Conservation (phyloP, 1,284 basidiomycete genomes). For the Fomitopsis betulina region DNA sequence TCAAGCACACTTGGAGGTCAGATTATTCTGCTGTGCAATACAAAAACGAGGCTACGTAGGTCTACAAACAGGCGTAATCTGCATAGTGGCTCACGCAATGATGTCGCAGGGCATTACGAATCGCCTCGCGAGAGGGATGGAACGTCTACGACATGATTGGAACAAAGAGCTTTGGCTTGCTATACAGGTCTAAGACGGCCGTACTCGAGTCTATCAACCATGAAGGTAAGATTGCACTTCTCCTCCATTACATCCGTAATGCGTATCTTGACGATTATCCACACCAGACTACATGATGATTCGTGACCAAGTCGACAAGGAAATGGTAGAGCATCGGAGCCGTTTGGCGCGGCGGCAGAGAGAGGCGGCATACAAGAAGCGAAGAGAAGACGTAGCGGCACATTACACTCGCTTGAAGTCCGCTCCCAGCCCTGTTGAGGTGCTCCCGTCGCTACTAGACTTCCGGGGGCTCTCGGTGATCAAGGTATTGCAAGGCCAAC, state of each 20-base stretch:
- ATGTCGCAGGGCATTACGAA: slow-evolving; percentile 9
- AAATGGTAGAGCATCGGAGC: slow-evolving; percentile 12
- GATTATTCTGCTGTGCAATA: neutral
- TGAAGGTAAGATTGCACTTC: slow-evolving; percentile 10
- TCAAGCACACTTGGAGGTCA: slow-evolving; percentile 5
- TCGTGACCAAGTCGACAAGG: slow-evolving; percentile 7
- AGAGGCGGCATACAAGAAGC: slow-evolving; percentile 10
- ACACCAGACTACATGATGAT: slow-evolving; percentile 16
- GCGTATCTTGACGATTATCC: neutral
- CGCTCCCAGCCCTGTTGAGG: neutral
- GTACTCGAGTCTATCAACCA: slow-evolving; percentile 10
- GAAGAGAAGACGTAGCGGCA: slow-evolving; percentile 15
- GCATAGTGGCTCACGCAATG: neutral
- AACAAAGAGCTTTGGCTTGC: slow-evolving; percentile 11
- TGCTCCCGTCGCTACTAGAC: slow-evolving; percentile 37
- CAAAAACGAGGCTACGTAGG: slow-evolving; percentile 11
- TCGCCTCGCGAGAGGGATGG: slow-evolving; percentile 13
- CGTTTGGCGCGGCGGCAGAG: slow-evolving; percentile 7
- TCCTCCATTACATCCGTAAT: neutral
- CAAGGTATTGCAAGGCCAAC: slow-evolving; percentile 29
- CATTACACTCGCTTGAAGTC: slow-evolving; percentile 13
- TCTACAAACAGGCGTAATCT: neutral
- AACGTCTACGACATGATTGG: slow-evolving; percentile 15
- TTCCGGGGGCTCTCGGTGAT: slow-evolving; percentile 43
- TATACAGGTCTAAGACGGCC: slow-evolving; percentile 16